Evolutionary conservation across 345 rosid genomes (phyloP), one percentile per base, ranked within the genome.

Genomic region (Fremontodendron californicum): DNA sequence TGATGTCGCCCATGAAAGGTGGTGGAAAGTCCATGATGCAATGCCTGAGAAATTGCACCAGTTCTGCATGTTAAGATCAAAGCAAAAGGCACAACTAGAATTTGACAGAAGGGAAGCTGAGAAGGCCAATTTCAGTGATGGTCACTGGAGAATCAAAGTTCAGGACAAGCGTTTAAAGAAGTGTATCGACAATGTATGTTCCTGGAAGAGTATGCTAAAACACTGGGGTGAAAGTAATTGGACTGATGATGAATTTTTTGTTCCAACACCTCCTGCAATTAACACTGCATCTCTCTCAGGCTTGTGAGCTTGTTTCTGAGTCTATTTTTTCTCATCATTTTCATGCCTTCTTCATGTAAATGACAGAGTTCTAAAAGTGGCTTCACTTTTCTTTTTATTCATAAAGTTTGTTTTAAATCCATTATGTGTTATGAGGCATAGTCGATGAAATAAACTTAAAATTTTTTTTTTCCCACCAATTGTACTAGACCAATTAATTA

Each of bases 11-110:
- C 98, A 93, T 80, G 81, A 65, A 23, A 81, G 80, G 60, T 94
- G 98, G 98, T 93, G 98, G 98, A 91, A 78, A 78, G 97, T 93
- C 76, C 98, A 93, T 27, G 98, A 94, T 77, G 88, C 92, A 27
- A 94, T 94, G 98, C 98, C 98, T 0, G 85, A 86, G 75, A 81
- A 86, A 75, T 81, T 94, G 78, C 94, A 93, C 62, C 91, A 90
- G 80, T 94, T 93, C 76, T 94, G 98, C 76, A 39, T 89, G 74
- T 74, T 94, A 64, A 77, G 83, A 62, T 91, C 98, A 6, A 93
- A 91, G 88, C 98, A 94, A 82, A 94, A 94, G 86, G 97, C 98
- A 16, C 95, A 89, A 73, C 52, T 94, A 35, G 98, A 94, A 60
- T 90, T 87, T 85, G 95, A 94, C 66, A 82, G 98, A 40, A 86